A percentile compares a stretch with the other conserved stretches of the same genome.
These are phyloP conservation scores for Harringtonia lauricola DNA, from an alignment of 2,329 filamentous ascomycete genomes.

Conservation along the genomic window DNA sequence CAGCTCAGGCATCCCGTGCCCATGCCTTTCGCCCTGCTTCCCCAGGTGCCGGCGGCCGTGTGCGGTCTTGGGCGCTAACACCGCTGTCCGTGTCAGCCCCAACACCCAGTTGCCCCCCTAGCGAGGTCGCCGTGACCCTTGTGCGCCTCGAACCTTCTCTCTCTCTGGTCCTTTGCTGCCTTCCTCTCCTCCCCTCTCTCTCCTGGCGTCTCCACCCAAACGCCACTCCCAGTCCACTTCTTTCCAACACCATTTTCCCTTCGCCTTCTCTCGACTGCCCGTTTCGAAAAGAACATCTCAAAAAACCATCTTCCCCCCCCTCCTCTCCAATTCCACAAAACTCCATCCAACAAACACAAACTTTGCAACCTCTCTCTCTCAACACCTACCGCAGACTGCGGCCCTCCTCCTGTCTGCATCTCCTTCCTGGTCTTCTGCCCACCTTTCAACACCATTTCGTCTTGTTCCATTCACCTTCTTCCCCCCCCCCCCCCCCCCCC, in stretches of 20 bases:
- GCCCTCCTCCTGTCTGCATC: neutral
- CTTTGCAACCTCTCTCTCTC: neutral
- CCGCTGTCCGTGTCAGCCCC: too few relatives aligned
- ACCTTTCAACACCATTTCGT: neutral
- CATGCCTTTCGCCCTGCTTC: too few relatives aligned
- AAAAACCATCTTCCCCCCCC: neutral
- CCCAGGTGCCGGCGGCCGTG: too few relatives aligned
- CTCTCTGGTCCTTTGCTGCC: neutral
- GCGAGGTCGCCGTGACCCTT: too few relatives aligned
- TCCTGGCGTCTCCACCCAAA: neutral
- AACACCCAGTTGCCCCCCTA: too few relatives aligned
- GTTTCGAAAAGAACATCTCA: neutral
- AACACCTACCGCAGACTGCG: neutral
- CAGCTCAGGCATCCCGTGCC: too few relatives aligned
- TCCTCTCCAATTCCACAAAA: neutral
- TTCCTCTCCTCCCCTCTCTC: neutral
- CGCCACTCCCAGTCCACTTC: too few relatives aligned
- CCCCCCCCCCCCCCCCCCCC: neutral
- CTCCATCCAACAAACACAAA: neutral
- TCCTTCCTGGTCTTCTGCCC: neutral
- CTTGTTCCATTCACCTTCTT: neutral
- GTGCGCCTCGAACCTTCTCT: slow-evolving; percentile 4
- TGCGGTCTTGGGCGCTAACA: too few relatives aligned
- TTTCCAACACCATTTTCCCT: neutral
- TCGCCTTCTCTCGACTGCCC: neutral